These are phyloP conservation scores for Populus hybrid DNA, from an alignment of 441 rosid species.

Conservation along the genomic window DNA sequence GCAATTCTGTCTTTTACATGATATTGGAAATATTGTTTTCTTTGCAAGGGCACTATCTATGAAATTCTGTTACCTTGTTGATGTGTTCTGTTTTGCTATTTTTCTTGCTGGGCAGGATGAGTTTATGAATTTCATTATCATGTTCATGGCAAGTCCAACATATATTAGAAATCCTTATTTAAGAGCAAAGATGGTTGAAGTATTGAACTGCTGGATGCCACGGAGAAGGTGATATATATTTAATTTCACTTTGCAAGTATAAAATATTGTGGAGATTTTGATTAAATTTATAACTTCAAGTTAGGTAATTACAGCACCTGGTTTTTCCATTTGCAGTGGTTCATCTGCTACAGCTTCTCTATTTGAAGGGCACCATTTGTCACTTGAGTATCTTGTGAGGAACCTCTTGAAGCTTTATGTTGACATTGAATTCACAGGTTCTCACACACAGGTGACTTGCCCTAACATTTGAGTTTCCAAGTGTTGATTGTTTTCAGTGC, in stretches of 20 bases:
- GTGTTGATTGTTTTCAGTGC: not conserved
- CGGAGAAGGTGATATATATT: constrained; percentile 71
- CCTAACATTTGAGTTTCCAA: constrained; percentile 11
- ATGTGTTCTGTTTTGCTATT: constrained; percentile 1
- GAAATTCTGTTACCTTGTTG: not conserved
- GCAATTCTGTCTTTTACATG: not conserved
- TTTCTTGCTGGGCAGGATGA: constrained; percentile 66
- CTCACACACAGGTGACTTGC: constrained; percentile 90
- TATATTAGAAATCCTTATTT: constrained; percentile 90
- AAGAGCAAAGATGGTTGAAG: constrained; percentile 99
- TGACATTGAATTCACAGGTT: constrained; percentile 98
- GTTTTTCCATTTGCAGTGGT: constrained; percentile 54
- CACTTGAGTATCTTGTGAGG: constrained; percentile 94
- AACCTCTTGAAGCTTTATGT: constrained; percentile 97
- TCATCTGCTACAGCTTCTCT: constrained; percentile 78
- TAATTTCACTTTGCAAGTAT: not conserved
- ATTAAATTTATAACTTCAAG: constrained; percentile 1
- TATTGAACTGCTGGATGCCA: constrained; percentile 98
- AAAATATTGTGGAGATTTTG: not conserved
- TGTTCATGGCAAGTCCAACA: constrained; percentile 96
- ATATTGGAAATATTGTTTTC: not conserved
- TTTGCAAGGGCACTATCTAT: not conserved
- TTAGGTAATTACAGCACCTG: constrained; percentile 10
- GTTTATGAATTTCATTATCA: constrained; percentile 96
- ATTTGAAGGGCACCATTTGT: constrained; percentile 91